A percentile compares a stretch with the other conserved stretches of the same genome.
phyloP scores from a whole-genome alignment of 2,329 filamentous ascomycete species.

The Fonsecaea pedrosoi region DNA sequence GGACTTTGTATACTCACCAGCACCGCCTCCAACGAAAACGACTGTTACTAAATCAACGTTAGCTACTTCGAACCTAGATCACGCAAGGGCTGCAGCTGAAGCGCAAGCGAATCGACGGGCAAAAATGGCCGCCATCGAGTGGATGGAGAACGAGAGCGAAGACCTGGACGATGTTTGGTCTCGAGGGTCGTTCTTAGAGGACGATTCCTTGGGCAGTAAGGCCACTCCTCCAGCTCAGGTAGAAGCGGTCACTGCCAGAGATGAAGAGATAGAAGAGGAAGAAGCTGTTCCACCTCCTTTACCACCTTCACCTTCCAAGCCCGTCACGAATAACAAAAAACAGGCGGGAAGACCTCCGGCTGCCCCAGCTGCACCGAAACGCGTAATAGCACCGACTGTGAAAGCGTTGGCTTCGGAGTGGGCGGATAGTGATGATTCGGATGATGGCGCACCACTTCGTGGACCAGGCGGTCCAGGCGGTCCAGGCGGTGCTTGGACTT shows the following conservation, averaged over 20 bases:
- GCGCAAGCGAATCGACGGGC: constrained; percentile 45
- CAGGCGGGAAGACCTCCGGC: background rate
- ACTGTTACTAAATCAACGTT: constrained; percentile 11
- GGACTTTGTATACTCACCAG: constrained; percentile 7
- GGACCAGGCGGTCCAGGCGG: background rate
- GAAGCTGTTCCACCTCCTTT: background rate
- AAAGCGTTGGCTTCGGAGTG: constrained; percentile 36
- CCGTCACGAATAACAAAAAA: background rate
- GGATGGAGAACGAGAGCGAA: constrained; percentile 41
- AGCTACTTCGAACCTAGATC: constrained; percentile 11
- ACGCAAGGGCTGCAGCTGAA: constrained; percentile 30
- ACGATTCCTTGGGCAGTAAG: background rate
- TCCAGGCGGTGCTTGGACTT: constrained; percentile 8
- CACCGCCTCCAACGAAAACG: constrained; percentile 12
- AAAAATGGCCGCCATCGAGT: constrained; percentile 45
- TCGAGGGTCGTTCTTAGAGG: constrained; percentile 26
- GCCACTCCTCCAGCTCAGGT: background rate
- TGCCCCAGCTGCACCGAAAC: background rate
- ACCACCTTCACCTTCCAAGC: background rate
- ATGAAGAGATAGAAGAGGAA: background rate
- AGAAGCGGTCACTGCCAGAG: background rate
- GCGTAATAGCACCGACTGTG: background rate
- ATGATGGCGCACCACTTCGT: constrained; percentile 17
- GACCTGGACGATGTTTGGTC: constrained; percentile 37
- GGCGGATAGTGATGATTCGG: constrained; percentile 36